Evolutionary conservation across 352 stramenopile genomes (phyloP), one percentile per base, ranked within the genome.

Genomic region (Globisporangium uncinulatum): DNA sequence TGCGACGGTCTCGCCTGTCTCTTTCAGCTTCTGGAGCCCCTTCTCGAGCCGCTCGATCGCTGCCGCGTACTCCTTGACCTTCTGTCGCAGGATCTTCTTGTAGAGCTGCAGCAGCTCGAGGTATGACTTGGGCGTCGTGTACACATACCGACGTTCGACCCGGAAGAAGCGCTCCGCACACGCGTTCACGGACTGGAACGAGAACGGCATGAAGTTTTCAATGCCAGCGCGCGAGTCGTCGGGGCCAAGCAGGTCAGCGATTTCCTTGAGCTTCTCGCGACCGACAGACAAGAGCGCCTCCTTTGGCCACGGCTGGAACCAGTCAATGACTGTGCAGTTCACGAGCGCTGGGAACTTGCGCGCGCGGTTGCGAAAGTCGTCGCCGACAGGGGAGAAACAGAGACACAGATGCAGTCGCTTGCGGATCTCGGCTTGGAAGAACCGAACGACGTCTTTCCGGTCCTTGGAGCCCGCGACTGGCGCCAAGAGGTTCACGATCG

Each of bases 121-220:
- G 62, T 97, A 98, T n/a, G 89, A 97, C 70, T 98, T 98, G 3
- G 94, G 94, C 2, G 94, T 98, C 19, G 92, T 98, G 73, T 98
- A 98, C 54, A 98, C 94, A 34, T 96, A 80, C 5, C 94, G 84
- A 13, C 92, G 79, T 60, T 98, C 95, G 10, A 95, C 73, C 44
- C 91, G 63, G 54, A 86, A 89, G 72, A 98, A 98, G 0, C 88
- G 67, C 52, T 96, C 77, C 14, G 94, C 87, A 39, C 89, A 92
- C 41, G 92, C 71, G 69, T 98, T 98, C 45, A 98, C 94, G 2
- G 83, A 92, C 59, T 93, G 76, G 59, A 98, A 98, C 24, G 93
- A 98, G 62, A 96, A 97, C 15, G 94, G 93, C 84, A 98, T 96
- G 57, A 98, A 98, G 50, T 86, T 94, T 59, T 98, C 93, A 50